Percentiles rank a stretch among this genome's conserved stretches.
These are phyloP conservation scores for Psilocybe cubensis DNA, from an alignment of 768 basidiomycete species.

Conservation along the genomic window DNA sequence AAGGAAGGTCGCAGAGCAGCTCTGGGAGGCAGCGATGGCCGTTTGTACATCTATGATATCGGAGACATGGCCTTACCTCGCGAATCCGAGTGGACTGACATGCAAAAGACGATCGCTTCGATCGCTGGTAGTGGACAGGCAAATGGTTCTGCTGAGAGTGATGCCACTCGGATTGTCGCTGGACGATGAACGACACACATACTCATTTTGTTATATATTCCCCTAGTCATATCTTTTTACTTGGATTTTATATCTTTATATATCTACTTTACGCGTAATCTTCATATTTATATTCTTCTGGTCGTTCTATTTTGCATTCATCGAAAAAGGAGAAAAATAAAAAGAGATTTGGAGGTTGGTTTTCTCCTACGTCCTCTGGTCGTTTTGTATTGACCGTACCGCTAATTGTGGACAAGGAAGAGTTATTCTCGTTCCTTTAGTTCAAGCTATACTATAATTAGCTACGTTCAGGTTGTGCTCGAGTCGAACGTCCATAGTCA, in stretches of 20 bases:
- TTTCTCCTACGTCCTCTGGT: not conserved
- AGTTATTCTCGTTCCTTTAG: too few relatives aligned
- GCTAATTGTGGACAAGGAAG: too few relatives aligned
- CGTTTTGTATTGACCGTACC: too few relatives aligned
- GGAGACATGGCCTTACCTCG: constrained; percentile 88
- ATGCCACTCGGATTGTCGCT: constrained; percentile 31
- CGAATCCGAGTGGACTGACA: constrained; percentile 92
- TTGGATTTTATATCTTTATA: not conserved
- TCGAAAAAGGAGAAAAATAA: not conserved
- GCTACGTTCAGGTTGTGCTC: too few relatives aligned
- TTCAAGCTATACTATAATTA: too few relatives aligned
- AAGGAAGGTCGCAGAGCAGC: constrained; percentile 92
- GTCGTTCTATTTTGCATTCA: too few relatives aligned
- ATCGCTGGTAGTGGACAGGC: constrained; percentile 62
- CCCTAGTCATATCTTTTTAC: not conserved
- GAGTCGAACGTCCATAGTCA: too few relatives aligned
- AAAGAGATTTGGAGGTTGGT: not conserved
- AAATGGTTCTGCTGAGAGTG: constrained; percentile 42
- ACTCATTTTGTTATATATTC: not conserved
- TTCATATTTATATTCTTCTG: too few relatives aligned
- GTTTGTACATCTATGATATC: constrained; percentile 92
- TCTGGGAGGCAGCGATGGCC: constrained; percentile 90
- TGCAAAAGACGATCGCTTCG: constrained; percentile 85
- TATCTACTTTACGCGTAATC: too few relatives aligned
- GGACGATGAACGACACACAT: constrained; percentile 27